phyloP scores from a whole-genome alignment of 106 monocot species.

The Narthecium ossifragum region DNA sequence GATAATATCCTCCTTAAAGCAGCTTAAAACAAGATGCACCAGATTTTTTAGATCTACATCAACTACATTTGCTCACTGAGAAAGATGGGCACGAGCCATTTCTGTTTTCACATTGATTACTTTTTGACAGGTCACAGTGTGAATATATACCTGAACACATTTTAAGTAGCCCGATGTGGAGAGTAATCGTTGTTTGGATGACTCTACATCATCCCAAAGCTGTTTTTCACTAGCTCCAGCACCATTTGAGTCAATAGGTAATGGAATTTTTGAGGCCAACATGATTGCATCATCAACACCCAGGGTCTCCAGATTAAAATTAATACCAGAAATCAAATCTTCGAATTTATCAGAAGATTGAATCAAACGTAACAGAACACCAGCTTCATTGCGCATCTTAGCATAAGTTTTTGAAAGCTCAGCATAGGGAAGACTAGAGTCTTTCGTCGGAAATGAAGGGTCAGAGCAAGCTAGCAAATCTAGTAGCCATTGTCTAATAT shows the following conservation, averaged over 20 bases:
- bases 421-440: slow-evolving; percentile 74
- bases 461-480: slow-evolving; percentile 76
- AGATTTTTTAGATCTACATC: too few species aligned
- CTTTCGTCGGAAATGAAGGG: slow-evolving; percentile 89
- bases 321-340: slow-evolving; percentile 23
- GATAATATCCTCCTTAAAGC: too few species aligned
- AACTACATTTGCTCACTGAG: too few species aligned
- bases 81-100: too few species aligned
- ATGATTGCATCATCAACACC: slow-evolving; percentile 64
- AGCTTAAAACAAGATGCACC: too few species aligned
- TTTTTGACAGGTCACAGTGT: too few species aligned
- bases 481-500: slow-evolving; percentile 59
- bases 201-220: slow-evolving; percentile 50
- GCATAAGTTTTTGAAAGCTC: slow-evolving; percentile 91
- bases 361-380: slow-evolving; percentile 25
- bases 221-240: slow-evolving; percentile 23
- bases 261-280: slow-evolving; percentile 52
- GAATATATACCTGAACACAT: slow-evolving; percentile 79
- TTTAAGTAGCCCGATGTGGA: slow-evolving; percentile 89
- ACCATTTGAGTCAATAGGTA: slow-evolving; percentile 19
- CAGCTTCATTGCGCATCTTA: slow-evolving; percentile 89
- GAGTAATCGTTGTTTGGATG: slow-evolving; percentile 63
- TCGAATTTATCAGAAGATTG: slow-evolving; percentile 41
- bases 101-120: too few species aligned
- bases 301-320: slow-evolving; percentile 29